phyloP scores from a whole-genome alignment of 306 rosid species.

The Dalbergia oliveri region DNA sequence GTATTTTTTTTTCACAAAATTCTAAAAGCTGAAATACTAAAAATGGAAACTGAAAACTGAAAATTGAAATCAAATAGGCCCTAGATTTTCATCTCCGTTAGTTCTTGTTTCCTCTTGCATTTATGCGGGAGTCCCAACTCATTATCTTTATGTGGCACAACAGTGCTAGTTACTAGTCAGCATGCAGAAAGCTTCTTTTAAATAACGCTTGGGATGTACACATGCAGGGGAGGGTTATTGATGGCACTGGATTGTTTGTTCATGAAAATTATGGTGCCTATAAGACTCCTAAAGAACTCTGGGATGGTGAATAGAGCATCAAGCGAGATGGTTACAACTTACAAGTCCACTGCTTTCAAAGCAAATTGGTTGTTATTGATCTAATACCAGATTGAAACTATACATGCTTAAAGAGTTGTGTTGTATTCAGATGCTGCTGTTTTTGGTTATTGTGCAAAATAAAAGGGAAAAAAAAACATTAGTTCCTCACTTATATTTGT shows the following conservation, averaged over 20 bases:
- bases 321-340: not conserved
- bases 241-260: constrained; percentile 41
- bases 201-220: not conserved
- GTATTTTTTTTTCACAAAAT: too few relatives aligned
- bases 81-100: constrained; percentile 20
- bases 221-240: constrained; percentile 57
- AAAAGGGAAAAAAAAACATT: too few relatives aligned
- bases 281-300: constrained; percentile 59
- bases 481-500: too few relatives aligned
- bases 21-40: too few relatives aligned
- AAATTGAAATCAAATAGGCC: too few relatives aligned
- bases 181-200: not conserved
- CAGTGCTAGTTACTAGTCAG: not conserved
- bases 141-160: not conserved
- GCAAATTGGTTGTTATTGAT: not conserved
- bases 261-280: constrained; percentile 51
- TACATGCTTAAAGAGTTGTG: too few relatives aligned
- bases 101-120: constrained; percentile 22
- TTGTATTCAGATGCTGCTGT: too few relatives aligned
- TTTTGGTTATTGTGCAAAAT: too few relatives aligned
- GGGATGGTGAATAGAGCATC: constrained; percentile 56
- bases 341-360: not conserved
- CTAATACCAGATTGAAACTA: not conserved
- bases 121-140: not conserved
- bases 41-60: too few relatives aligned